Base-by-base conservation (phyloP, 768 basidiomycete species). In the Omphalotus guepiniiformis region DNA sequence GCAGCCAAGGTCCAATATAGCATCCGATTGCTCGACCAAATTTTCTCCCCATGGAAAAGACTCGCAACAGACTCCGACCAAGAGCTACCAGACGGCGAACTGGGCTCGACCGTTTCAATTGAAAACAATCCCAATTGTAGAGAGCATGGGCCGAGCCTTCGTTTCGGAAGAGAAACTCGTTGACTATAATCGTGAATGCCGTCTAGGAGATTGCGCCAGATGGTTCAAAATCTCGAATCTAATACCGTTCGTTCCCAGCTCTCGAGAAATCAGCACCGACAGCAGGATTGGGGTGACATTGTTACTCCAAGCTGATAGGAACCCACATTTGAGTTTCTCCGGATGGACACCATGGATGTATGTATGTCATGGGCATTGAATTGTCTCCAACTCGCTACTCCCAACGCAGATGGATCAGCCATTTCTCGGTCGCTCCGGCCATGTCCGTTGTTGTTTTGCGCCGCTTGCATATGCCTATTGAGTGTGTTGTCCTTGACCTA, bases 31-130 rank as follows among this genome's bases (percentile, higher is more conserved):
- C 56, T 54, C 67, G 66, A 1, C 65, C 64, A 22, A 62, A 44
- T 80, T 47, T 66, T 70, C 39, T 74, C 72, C 1, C 81, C 80
- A 28, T 81, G 63, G 9, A 76, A 53, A 29, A 82, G n/a, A n/a
- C n/a, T 55, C 16, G 78, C 60, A 13, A 79, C 72, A 0, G 78
- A 76, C 3, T 73, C 65, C 38, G 55, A 60, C 8, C n/a, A 22
- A 80, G 72, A 0, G 58, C 60, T 16, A 67, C 59, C 6, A 79
- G 65, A 39, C 52, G 55, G 40, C 66, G 67, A 32, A 67, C 54
- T 3, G 67, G 67, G 46, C 63, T 64, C 1, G 56, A 53, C 47
- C 35, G 48, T 28, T 50, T 47, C 13, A 34, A 46, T 9, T 18
- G 48, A 49, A 55, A 58, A 30, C 48, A 45, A 53, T 63, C 58